A percentile compares a stretch with the other conserved stretches of the same genome.
Conservation (phyloP, 352 stramenopile genomes). For the Ophiocytium majus region DNA sequence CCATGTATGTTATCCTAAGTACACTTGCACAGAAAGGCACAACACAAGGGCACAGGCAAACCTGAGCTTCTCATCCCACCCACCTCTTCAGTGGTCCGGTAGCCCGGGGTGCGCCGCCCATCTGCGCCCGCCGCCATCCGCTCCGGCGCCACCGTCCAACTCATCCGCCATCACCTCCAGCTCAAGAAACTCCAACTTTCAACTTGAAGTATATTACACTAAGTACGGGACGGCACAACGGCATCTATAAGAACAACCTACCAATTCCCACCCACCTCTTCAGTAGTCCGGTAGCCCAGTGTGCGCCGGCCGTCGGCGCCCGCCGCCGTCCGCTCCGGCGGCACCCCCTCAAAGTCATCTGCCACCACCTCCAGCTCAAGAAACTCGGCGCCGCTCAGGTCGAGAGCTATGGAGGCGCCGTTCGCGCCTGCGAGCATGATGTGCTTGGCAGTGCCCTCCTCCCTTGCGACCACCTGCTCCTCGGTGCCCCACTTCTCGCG, state of each 20-base stretch:
- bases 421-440: background rate
- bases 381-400: slow-evolving; percentile 1
- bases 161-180: background rate
- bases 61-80: too few relatives aligned
- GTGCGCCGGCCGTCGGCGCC: background rate
- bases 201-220: too few relatives aligned
- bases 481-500: background rate
- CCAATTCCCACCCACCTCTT: too few relatives aligned
- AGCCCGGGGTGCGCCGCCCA: background rate
- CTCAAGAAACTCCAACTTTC: slow-evolving; percentile 2
- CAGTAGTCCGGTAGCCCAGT: background rate
- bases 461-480: background rate
- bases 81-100: slow-evolving; percentile 2
- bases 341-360: background rate
- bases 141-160: background rate
- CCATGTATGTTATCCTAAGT: too few relatives aligned
- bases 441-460: background rate
- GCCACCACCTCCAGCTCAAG: background rate
- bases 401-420: background rate
- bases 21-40: too few relatives aligned
- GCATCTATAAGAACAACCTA: too few relatives aligned
- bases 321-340: background rate
- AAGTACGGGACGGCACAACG: too few relatives aligned
- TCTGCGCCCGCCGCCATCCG: background rate
- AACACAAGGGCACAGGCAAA: too few relatives aligned